phyloP scores from a whole-genome alignment of 257 asterid species.

The Nicotiana attenuata region DNA sequence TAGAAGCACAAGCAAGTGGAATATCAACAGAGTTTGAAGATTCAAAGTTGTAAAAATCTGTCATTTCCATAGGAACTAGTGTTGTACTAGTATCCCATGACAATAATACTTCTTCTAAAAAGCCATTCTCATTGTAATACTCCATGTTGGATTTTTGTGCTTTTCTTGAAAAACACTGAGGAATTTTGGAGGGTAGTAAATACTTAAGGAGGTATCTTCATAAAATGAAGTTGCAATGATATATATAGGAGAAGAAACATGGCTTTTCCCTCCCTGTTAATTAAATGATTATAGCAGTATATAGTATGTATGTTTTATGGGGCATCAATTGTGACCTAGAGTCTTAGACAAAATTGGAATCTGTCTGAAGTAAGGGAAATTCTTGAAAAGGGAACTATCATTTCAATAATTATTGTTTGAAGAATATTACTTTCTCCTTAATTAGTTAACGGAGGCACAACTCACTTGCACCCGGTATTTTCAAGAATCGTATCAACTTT shows the following conservation, averaged over 20 bases:
- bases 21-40: not conserved
- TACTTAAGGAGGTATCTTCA: conserved; percentile 15
- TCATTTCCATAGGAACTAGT: conserved; percentile 13
- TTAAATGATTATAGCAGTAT: not conserved
- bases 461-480: too few species aligned
- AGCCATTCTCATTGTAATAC: conserved; percentile 29
- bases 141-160: conserved; percentile 35
- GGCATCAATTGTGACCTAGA: not conserved
- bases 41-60: conserved; percentile 21
- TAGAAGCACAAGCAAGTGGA: not conserved
- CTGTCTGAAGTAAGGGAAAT: not conserved
- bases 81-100: conserved; percentile 16
- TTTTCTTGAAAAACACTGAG: not conserved
- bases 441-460: not conserved
- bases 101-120: conserved; percentile 45
- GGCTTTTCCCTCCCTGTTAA: not conserved
- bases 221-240: conserved; percentile 18
- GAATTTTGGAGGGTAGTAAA: not conserved
- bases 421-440: not conserved
- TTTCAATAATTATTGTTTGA: not conserved
- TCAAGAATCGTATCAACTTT: not conserved
- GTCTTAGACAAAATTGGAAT: conserved; percentile 15
- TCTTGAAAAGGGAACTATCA: not conserved
- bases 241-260: conserved; percentile 7
- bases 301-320: not conserved